phyloP scores from a whole-genome alignment of 495 filamentous ascomycete genomes.

The Penicillium turbatum region DNA sequence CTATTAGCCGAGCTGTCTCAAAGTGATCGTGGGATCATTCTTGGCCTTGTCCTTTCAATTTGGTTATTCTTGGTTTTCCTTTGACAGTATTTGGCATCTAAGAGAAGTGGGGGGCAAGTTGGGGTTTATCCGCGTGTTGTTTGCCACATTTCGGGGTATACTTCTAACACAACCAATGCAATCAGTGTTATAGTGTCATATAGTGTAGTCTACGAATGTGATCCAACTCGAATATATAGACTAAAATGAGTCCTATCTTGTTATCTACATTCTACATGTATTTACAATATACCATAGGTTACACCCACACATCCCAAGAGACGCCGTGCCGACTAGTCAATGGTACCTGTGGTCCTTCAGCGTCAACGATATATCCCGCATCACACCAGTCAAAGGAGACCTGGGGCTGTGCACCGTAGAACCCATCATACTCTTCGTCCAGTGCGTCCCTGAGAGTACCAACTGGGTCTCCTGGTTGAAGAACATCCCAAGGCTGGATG shows the following conservation, averaged over 20 bases:
- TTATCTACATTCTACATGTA: neutral
- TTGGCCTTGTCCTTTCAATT: neutral
- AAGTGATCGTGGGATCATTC: neutral
- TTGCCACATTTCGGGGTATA: too few relatives aligned
- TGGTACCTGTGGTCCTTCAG: slow-evolving; percentile 53
- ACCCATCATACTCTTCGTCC: slow-evolving; percentile 47
- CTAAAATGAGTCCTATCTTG: too few relatives aligned
- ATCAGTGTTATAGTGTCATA: too few relatives aligned
- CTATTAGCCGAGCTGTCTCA: neutral
- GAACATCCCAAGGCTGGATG: slow-evolving; percentile 53
- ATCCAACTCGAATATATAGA: too few relatives aligned
- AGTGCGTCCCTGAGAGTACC: slow-evolving; percentile 39
- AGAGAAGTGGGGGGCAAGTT: too few relatives aligned
- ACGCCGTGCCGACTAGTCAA: slow-evolving; percentile 29
- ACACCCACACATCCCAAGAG: slow-evolving; percentile 35
- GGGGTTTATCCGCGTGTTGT: too few relatives aligned
- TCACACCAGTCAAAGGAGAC: slow-evolving; percentile 57
- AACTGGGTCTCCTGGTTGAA: slow-evolving; percentile 50
- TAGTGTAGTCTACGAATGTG: too few relatives aligned
- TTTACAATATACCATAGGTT: neutral
- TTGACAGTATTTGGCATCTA: too few relatives aligned
- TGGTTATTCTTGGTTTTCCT: too few relatives aligned
- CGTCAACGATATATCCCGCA: slow-evolving; percentile 54
- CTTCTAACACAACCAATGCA: too few relatives aligned
- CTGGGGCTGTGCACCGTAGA: slow-evolving; percentile 49